These are phyloP conservation scores for Phytophthora pinifolia DNA, from an alignment of 352 stramenopile species.

Conservation along the genomic window DNA sequence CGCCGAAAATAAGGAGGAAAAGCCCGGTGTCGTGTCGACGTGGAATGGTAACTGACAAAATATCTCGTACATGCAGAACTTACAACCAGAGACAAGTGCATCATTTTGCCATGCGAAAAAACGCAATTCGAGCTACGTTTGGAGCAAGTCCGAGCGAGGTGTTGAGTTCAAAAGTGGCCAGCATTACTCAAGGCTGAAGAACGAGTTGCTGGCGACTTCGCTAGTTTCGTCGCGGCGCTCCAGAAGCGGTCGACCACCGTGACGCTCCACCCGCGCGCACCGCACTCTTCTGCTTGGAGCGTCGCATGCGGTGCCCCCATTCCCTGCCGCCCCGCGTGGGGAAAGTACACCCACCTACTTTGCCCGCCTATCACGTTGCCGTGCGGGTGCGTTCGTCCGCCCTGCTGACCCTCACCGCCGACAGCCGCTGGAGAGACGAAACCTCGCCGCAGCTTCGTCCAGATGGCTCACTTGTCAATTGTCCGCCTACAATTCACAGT, in stretches of 20 bases:
- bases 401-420: conserved; percentile 19
- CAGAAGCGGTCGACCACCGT: conserved; percentile 5
- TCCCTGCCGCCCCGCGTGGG: not conserved
- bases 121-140: not conserved
- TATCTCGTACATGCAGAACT: conserved; percentile 7
- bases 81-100: conserved; percentile 13
- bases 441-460: conserved; percentile 16
- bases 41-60: conserved; percentile 24
- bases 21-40: not conserved
- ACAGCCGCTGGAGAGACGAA: conserved; percentile 24
- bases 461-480: conserved; percentile 39
- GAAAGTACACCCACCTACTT: conserved; percentile 12
- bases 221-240: not conserved
- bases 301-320: conserved; percentile 16
- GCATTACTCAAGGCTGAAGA: too few species aligned
- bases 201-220: too few species aligned
- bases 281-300: conserved; percentile 15
- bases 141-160: too few species aligned
- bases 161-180: too few species aligned
- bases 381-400: conserved; percentile 16
- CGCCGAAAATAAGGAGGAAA: not conserved
- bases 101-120: conserved; percentile 22
- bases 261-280: not conserved
- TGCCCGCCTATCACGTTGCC: conserved; percentile 3
- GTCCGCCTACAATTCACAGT: conserved; percentile 20